A percentile compares a stretch with the other conserved stretches of the same genome.
phyloP scores from a whole-genome alignment of 2,329 filamentous ascomycete genomes.

The Paraphaeosphaeria minitans region DNA sequence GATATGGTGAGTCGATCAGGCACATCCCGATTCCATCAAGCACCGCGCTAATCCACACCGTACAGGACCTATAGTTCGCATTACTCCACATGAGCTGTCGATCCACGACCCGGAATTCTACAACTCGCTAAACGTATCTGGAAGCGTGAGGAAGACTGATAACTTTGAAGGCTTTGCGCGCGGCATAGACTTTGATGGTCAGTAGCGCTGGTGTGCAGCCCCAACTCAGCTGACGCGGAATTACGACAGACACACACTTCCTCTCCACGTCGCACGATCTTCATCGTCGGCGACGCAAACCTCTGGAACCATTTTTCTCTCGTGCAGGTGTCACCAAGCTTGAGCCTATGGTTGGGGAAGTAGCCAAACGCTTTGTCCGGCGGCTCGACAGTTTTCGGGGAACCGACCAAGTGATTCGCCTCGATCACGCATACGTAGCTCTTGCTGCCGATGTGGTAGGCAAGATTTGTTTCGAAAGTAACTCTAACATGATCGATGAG shows the following conservation, averaged over 20 bases:
- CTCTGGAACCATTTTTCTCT: constrained; percentile 39
- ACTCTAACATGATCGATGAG: constrained; percentile 7
- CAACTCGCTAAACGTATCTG: constrained; percentile 32
- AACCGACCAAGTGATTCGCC: constrained; percentile 18
- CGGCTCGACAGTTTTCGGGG: constrained; percentile 14
- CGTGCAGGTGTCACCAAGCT: constrained; percentile 22
- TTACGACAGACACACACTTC: constrained; percentile 18
- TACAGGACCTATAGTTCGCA: constrained; percentile 35
- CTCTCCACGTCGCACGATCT: constrained; percentile 29
- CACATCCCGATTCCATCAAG: neutral
- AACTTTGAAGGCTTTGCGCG: constrained; percentile 23
- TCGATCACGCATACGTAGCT: constrained; percentile 21
- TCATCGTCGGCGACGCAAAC: constrained; percentile 30
- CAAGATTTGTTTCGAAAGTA: constrained; percentile 6
- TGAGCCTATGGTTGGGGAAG: constrained; percentile 23
- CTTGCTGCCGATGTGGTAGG: constrained; percentile 10
- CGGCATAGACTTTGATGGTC: constrained; percentile 31
- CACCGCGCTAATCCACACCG: neutral
- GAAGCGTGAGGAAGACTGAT: constrained; percentile 19
- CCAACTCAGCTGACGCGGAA: neutral
- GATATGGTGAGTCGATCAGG: constrained; percentile 27
- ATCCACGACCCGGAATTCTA: constrained; percentile 31
- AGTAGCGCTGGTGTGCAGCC: neutral
- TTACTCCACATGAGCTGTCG: constrained; percentile 34
- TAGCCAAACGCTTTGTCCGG: constrained; percentile 16